phyloP scores from a whole-genome alignment of 768 basidiomycete genomes.

The Suillus occidentalis region DNA sequence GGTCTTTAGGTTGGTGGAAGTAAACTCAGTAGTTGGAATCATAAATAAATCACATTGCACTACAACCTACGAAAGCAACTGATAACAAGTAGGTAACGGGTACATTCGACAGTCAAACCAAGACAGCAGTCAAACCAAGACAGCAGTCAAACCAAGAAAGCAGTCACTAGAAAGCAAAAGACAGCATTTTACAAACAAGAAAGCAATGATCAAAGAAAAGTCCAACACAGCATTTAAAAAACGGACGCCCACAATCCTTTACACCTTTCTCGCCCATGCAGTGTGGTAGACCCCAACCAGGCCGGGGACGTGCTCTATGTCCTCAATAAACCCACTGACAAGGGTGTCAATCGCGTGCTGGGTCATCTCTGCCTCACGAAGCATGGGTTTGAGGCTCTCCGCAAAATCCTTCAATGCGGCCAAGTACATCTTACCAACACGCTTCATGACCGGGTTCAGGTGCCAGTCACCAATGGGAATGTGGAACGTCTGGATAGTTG shows the following conservation, averaged over 20 bases:
- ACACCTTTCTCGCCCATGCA: conserved; percentile 44
- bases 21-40: not conserved
- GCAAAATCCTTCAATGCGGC: conserved; percentile 42
- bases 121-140: not conserved
- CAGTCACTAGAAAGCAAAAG: not conserved
- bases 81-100: conserved; percentile 4
- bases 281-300: conserved; percentile 50
- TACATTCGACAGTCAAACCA: not conserved
- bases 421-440: conserved; percentile 45
- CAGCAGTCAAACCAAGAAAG: not conserved
- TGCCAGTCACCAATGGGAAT: conserved; percentile 64
- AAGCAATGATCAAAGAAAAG: not conserved
- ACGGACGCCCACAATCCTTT: not conserved
- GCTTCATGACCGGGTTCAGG: conserved; percentile 21
- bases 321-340: conserved; percentile 42
- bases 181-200: conserved; percentile 1
- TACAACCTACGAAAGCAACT: not conserved
- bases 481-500: conserved; percentile 33
- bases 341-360: conserved; percentile 40
- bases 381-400: conserved; percentile 47
- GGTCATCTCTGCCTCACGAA: conserved; percentile 37
- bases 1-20: not conserved
- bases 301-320: conserved; percentile 47
- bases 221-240: not conserved
- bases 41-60: not conserved